These are phyloP conservation scores for Aureobasidium sp. DNA, from an alignment of 2,329 filamentous ascomycete genomes.

Conservation along the genomic window DNA sequence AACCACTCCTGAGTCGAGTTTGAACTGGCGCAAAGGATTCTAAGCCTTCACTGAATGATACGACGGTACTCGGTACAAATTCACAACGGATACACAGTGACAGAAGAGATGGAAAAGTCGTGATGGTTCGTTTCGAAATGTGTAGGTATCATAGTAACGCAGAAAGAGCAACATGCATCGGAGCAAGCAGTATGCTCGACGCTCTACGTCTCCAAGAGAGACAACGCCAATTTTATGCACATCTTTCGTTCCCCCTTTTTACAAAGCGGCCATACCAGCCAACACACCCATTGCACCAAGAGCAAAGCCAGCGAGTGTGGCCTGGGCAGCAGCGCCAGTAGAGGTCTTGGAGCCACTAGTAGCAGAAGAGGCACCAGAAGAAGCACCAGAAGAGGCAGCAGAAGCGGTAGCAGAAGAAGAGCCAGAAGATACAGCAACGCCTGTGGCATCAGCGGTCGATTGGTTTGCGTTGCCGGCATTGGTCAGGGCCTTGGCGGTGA, in stretches of 20 bases:
- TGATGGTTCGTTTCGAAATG: not conserved
- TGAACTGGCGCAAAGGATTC: not conserved
- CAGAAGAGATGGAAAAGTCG: not conserved
- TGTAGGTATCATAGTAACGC: conserved; percentile 8
- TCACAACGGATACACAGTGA: not conserved
- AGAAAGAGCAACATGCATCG: not conserved
- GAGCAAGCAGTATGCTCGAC: not conserved
- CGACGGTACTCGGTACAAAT: not conserved
- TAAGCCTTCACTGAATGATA: too few relatives aligned
- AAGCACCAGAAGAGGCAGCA: conserved; percentile 9
- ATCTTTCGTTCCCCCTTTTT: not conserved
- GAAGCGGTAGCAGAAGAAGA: conserved; percentile 7
- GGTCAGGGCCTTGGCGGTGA: conserved; percentile 37
- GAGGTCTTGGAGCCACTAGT: conserved; percentile 14
- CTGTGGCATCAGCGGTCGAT: conserved; percentile 13
- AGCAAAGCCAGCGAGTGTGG: conserved; percentile 26
- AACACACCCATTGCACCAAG: conserved; percentile 27
- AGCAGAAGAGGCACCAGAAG: conserved; percentile 9
- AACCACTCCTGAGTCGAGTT: not conserved
- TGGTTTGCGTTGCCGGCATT: conserved; percentile 22
- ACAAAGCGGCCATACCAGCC: conserved; percentile 18
- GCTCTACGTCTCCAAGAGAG: not conserved
- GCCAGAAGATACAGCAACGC: conserved; percentile 5
- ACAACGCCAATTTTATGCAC: conserved; percentile 2
- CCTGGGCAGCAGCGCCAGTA: conserved; percentile 22